A percentile compares a stretch with the other conserved stretches of the same genome.
These are phyloP conservation scores for Cutaneotrichosporon sp. DNA, from an alignment of 1,284 basidiomycete genomes.

Conservation along the genomic window DNA sequence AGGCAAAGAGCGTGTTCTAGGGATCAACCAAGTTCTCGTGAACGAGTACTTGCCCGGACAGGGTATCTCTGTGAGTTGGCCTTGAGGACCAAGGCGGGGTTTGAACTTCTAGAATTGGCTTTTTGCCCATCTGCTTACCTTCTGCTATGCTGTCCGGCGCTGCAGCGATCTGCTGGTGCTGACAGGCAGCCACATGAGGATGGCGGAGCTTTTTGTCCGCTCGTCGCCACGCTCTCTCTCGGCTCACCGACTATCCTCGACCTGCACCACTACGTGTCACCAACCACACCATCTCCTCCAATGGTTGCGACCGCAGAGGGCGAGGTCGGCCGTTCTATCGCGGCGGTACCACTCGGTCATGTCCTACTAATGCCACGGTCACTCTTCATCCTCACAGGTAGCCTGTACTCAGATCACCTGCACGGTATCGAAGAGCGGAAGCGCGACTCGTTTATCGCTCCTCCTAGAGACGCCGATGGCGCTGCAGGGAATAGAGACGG, in stretches of 20 bases:
- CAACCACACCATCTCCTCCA: constrained; percentile 40
- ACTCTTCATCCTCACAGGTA: constrained; percentile 66
- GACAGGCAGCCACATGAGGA: constrained; percentile 80
- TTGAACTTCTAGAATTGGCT: neutral
- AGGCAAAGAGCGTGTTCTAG: constrained; percentile 52
- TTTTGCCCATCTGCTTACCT: too few species aligned
- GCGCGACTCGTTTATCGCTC: constrained; percentile 2
- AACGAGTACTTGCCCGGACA: constrained; percentile 87
- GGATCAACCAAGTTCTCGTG: constrained; percentile 74
- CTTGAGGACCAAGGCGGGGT: neutral
- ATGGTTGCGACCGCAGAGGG: constrained; percentile 26
- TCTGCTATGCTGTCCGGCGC: too few species aligned
- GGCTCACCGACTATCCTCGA: constrained; percentile 79
- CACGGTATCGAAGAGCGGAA: constrained; percentile 64
- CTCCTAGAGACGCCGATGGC: neutral
- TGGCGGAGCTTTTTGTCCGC: constrained; percentile 78
- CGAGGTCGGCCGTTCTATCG: constrained; percentile 53
- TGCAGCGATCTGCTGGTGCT: too few species aligned
- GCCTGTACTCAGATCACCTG: constrained; percentile 64
- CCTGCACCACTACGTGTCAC: constrained; percentile 64
- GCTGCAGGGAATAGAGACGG: too few species aligned
- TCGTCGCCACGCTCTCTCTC: constrained; percentile 83
- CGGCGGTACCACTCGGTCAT: constrained; percentile 61
- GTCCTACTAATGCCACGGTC: constrained; percentile 77
- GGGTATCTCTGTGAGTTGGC: constrained; percentile 72